These are phyloP conservation scores for Eustoma russellianum DNA, from an alignment of 257 asterid species.

Conservation along the genomic window DNA sequence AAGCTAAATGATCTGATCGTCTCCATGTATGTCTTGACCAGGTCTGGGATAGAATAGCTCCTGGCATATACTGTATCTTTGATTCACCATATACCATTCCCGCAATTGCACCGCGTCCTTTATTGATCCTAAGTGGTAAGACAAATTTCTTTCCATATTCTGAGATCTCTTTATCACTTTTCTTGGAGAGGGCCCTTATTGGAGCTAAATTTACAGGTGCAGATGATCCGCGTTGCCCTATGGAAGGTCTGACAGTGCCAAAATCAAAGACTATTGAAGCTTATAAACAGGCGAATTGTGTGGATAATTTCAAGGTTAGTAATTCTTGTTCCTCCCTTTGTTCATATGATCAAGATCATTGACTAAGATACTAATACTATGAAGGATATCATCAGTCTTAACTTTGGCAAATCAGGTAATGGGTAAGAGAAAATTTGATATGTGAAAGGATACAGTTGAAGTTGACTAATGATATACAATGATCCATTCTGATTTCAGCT, in stretches of 20 bases:
- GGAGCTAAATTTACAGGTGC: conserved; percentile 29
- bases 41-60: conserved; percentile 96
- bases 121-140: conserved; percentile 65
- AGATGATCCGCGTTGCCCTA: conserved; percentile 83
- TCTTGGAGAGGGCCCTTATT: neutral
- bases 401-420: too few relatives aligned
- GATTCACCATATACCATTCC: conserved; percentile 73
- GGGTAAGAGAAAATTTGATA: conserved; percentile 13
- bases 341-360: neutral
- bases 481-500: conserved; percentile 28
- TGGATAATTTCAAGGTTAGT: conserved; percentile 46
- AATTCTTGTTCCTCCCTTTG: neutral
- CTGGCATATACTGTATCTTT: conserved; percentile 61
- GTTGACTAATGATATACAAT: neutral
- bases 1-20: neutral
- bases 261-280: conserved; percentile 31
- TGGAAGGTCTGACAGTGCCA: conserved; percentile 49
- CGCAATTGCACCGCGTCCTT: conserved; percentile 71
- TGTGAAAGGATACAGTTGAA: neutral
- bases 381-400: conserved; percentile 8
- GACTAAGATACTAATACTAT: too few relatives aligned
- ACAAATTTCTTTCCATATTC: conserved; percentile 4
- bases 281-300: conserved; percentile 22
- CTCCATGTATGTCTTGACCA: conserved; percentile 13
- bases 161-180: neutral